These are phyloP conservation scores for Lipomyces japonicus DNA, from an alignment of 805 yeast genomes.

Conservation along the genomic window DNA sequence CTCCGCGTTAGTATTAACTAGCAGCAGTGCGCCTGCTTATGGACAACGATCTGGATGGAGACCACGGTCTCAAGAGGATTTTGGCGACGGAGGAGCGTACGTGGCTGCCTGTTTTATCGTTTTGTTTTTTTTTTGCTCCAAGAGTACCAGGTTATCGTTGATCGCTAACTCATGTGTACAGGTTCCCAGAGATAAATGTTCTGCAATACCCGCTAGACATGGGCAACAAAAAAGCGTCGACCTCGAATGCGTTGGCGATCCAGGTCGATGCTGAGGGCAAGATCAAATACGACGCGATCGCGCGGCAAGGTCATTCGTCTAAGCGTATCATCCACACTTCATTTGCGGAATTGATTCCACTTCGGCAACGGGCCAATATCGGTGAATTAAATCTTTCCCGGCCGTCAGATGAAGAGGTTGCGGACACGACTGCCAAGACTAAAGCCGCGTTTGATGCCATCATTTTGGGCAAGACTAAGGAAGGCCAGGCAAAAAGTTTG, in stretches of 20 bases:
- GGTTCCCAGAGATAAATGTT: conserved; percentile 36
- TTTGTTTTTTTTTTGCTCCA: neutral
- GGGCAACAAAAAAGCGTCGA: conserved; percentile 30
- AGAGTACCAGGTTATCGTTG: neutral
- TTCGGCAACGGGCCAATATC: conserved; percentile 46
- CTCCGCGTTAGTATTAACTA: too few species aligned
- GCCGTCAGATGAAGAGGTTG: conserved; percentile 48
- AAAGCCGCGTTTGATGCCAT: conserved; percentile 52
- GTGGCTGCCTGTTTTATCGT: conserved; percentile 11
- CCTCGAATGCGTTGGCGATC: conserved; percentile 34
- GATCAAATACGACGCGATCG: conserved; percentile 36
- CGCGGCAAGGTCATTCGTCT: conserved; percentile 35
- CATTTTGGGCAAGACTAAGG: conserved; percentile 39
- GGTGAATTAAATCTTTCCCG: conserved; percentile 42
- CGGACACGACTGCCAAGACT: conserved; percentile 53
- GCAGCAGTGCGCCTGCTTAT: conserved; percentile 28
- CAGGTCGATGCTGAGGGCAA: conserved; percentile 35
- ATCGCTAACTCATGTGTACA: neutral
- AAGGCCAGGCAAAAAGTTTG: conserved; percentile 40
- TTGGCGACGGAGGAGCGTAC: conserved; percentile 38
- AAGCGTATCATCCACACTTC: conserved; percentile 44
- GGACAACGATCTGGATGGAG: conserved; percentile 34
- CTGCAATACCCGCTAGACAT: conserved; percentile 37
- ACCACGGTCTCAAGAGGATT: conserved; percentile 32
- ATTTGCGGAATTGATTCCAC: conserved; percentile 58